Conservation (phyloP, 345 rosid species). For the rapeseed (Brassica napus) region Da-Ae NC_063438.1:1627501-1628000, state of each 20-base stretch:
- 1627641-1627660: not conserved
- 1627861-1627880: constrained; percentile 36
- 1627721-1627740: constrained; percentile 20
- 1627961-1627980: no score
- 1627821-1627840: constrained; percentile 37
- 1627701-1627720: constrained; percentile 11
- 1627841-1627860: constrained; percentile 37
- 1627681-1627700: constrained; percentile 15
- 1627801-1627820: constrained; percentile 33
- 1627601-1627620: constrained; percentile 8
- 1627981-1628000: no score
- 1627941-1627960: no score
- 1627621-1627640: not conserved
- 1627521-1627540: not conserved
- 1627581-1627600: constrained; percentile 2
- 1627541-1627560: not conserved
- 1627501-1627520: not conserved
- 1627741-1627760: constrained; percentile 34
- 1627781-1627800: constrained; percentile 36
- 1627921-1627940: constrained; percentile 18
- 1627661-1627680: constrained; percentile 7
- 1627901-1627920: constrained; percentile 17
- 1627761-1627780: constrained; percentile 33
- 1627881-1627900: constrained; percentile 19
- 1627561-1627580: not conserved